Conservation (phyloP, 2,329 filamentous ascomycete species). For the Aspergillus spinulosporus region DNA sequence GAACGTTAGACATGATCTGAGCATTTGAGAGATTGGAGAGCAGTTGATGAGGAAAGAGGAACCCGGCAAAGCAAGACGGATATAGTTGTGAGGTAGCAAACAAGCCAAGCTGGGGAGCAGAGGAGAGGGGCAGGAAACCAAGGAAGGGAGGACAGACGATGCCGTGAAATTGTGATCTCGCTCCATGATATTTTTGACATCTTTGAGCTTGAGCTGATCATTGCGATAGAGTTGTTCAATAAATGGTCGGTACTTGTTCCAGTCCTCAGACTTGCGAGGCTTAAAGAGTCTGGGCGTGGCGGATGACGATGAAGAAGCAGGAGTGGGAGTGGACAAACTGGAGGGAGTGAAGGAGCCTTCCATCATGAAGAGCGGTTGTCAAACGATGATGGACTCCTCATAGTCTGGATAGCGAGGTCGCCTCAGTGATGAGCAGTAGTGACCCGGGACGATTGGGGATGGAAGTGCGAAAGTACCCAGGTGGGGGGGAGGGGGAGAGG, state of each 20-base stretch:
- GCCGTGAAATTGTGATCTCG: slow-evolving; percentile 38
- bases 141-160: slow-evolving; percentile 29
- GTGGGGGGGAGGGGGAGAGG: slow-evolving; percentile 1
- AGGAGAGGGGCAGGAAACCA: slow-evolving; percentile 12
- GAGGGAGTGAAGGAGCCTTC: slow-evolving; percentile 27
- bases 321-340: slow-evolving; percentile 17
- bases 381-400: slow-evolving; percentile 15
- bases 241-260: slow-evolving; percentile 36
- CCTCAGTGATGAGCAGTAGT: not conserved
- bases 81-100: slow-evolving; percentile 9
- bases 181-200: slow-evolving; percentile 42
- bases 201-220: slow-evolving; percentile 36
- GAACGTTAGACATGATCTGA: not conserved
- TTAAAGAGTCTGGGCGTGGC: slow-evolving; percentile 29
- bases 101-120: not conserved
- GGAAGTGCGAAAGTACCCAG: not conserved
- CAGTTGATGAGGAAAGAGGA: too few species aligned
- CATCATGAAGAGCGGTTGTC: slow-evolving; percentile 23
- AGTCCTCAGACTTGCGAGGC: slow-evolving; percentile 40
- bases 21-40: too few species aligned
- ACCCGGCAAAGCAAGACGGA: not conserved
- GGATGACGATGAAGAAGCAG: slow-evolving; percentile 19
- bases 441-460: slow-evolving; percentile 1
- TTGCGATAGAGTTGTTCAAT: slow-evolving; percentile 40
- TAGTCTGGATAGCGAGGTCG: slow-evolving; percentile 19